Evolutionary conservation across 768 basidiomycete species (phyloP), one percentile per base, ranked within the genome.

Genomic region (Suillus weaverae): DNA sequence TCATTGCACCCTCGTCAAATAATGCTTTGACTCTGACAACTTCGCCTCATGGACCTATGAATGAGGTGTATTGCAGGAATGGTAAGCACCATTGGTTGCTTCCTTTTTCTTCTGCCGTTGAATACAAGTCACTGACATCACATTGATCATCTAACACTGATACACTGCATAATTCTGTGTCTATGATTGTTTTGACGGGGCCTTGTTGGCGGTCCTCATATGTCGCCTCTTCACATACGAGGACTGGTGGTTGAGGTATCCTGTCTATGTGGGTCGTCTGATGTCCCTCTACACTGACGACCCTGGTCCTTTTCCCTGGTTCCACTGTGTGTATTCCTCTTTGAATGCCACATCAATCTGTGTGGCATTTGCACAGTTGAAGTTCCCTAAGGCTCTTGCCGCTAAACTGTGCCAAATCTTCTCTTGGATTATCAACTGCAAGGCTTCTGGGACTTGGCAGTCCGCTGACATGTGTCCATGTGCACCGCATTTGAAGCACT

Each of bases 1-100:
- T 50, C 48, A 50, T 68, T 0, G 77, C 74, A 0, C 78, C 77
- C 30, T 76, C 74, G 53, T 79, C 75, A 35, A 74, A 62, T 2
- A 67, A 9, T 5, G 57, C 68, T 20, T 61, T 32, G 9, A 69
- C 48, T 18, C 67, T n/a, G 1, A 64, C 64, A 5, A 51, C 16
- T 30, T 71, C 66, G 0, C 71, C 71, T 14, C 57, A n/a, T 7
- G 69, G 66, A 13, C 72, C 68, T 7, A 26, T 5, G 3, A 50
- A 50, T 10, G 26, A 26, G 2, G 48, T 50, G 0, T 14, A 14
- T 0, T 67, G 48, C 33, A 71, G 13, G 13, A 43, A 36, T 1
- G 39, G 32, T 16, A 26, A 1, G 13, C 22, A 50, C 0, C 1
- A 13, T 3, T 14, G 48, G 0, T 13, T 14, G 4, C 6, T 4